Conservation (phyloP, 2,329 filamentous ascomycete species). For the Coniochaeta hoffmannii region DNA sequence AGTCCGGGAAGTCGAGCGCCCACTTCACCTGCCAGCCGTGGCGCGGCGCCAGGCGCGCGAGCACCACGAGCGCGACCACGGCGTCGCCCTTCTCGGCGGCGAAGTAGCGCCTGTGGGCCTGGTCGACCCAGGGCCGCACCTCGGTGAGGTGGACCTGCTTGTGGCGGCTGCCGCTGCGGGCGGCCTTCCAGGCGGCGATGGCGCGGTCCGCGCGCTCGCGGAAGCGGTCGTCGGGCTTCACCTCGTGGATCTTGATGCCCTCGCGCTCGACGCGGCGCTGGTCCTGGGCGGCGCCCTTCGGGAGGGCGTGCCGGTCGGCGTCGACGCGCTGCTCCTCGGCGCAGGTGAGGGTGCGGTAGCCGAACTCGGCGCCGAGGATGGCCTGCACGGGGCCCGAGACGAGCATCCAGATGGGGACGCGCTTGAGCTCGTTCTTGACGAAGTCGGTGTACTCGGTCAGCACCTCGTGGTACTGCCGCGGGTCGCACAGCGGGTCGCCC, state of each 20-base stretch:
- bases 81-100: constrained; percentile 67
- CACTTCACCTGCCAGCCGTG: constrained; percentile 95
- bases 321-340: constrained; percentile 85
- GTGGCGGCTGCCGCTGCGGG: constrained; percentile 60
- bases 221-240: constrained; percentile 62
- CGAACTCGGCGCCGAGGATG: constrained; percentile 69
- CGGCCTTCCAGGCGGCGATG: constrained; percentile 71
- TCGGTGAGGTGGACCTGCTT: constrained; percentile 85
- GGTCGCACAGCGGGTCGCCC: constrained; percentile 80
- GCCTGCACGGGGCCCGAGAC: constrained; percentile 74
- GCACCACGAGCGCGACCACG: constrained; percentile 70
- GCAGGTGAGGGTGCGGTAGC: constrained; percentile 84
- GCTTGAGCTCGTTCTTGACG: constrained; percentile 56
- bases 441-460: constrained; percentile 68
- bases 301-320: constrained; percentile 55
- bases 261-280: constrained; percentile 74
- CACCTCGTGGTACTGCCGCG: constrained; percentile 65
- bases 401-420: constrained; percentile 72
- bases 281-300: constrained; percentile 57
- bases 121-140: constrained; percentile 81
- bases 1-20: constrained; percentile 83
- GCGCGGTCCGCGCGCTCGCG: constrained; percentile 62
- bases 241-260: constrained; percentile 71
- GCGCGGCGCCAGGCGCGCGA: constrained; percentile 71
- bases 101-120: constrained; percentile 77